Conservation (phyloP, 805 yeast genomes). For the Clavispora fructus region DNA sequence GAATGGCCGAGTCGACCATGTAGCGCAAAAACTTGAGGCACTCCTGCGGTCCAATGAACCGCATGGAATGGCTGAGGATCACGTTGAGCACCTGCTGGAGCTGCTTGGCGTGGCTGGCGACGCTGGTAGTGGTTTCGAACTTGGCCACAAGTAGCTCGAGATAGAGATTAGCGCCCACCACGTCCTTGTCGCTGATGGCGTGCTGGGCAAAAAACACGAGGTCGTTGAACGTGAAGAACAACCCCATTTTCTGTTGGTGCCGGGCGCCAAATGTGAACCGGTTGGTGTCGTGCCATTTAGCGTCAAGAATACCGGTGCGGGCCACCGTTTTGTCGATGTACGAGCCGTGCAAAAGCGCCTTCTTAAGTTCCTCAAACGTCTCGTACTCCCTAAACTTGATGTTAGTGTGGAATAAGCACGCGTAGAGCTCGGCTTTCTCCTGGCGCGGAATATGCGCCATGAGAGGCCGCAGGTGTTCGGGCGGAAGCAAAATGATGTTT, state of each 20-base stretch:
- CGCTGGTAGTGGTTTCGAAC: slow-evolving; percentile 21
- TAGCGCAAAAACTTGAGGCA: slow-evolving; percentile 30
- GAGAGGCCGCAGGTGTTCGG: slow-evolving; percentile 1
- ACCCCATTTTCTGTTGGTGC: slow-evolving; percentile 24
- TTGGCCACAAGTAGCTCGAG: slow-evolving; percentile 32
- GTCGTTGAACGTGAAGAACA: slow-evolving; percentile 26
- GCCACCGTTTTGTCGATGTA: slow-evolving; percentile 27
- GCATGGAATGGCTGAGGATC: slow-evolving; percentile 30
- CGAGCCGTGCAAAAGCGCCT: slow-evolving; percentile 23
- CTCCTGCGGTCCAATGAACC: slow-evolving; percentile 31
- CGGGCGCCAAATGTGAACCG: slow-evolving; percentile 10
- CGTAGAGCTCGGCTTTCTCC: slow-evolving; percentile 19
- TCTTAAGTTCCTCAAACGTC: slow-evolving; percentile 16
- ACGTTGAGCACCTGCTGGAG: slow-evolving; percentile 23
- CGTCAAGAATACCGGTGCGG: slow-evolving; percentile 31
- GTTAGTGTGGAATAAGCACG: slow-evolving; percentile 27
- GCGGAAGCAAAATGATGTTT: slow-evolving; percentile 16
- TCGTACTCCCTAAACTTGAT: slow-evolving; percentile 21
- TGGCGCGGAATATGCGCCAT: background rate
- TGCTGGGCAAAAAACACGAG: slow-evolving; percentile 18
- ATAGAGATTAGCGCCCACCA: slow-evolving; percentile 29
- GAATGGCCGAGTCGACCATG: slow-evolving; percentile 23
- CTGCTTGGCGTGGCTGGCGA: background rate
- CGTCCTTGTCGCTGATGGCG: slow-evolving; percentile 21
- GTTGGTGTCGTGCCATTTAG: slow-evolving; percentile 34